Evolutionary conservation across 2,329 filamentous ascomycete species (phyloP).

Genomic region (Pezicula neosporulosa): DNA sequence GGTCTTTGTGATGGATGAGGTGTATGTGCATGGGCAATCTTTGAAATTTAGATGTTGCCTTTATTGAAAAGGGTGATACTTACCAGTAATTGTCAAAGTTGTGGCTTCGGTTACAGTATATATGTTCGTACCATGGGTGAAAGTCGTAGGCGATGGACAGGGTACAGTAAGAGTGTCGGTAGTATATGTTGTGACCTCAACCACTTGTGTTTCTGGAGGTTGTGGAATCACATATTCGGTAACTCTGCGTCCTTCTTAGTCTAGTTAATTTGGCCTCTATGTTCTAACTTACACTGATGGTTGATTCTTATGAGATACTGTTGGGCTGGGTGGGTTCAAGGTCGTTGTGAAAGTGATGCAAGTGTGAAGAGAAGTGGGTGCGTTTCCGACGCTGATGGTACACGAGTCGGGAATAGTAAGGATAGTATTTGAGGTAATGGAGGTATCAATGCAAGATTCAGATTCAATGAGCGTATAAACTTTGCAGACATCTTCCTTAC

Average conservation of each 20-base stretch:
- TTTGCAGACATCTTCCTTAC: background rate
- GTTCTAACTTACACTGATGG: too few relatives aligned
- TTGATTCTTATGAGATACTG: background rate
- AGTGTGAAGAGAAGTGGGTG: background rate
- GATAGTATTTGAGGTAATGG: background rate
- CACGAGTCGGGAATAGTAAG: background rate
- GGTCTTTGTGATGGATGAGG: slow-evolving; percentile 35
- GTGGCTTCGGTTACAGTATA: slow-evolving; percentile 29
- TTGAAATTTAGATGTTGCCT: background rate
- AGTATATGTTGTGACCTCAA: background rate
- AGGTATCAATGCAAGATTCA: background rate
- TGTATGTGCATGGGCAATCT: slow-evolving; percentile 35
- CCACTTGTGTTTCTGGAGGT: background rate
- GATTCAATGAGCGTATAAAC: background rate
- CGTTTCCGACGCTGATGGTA: background rate
- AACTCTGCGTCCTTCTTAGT: background rate
- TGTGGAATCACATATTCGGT: background rate
- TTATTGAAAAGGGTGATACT: background rate
- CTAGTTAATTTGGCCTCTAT: background rate
- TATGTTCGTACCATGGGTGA: slow-evolving; percentile 5
- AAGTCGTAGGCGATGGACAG: slow-evolving; percentile 43
- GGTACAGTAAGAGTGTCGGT: slow-evolving; percentile 41
- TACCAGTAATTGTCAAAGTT: slow-evolving; percentile 37
- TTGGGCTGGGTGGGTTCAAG: background rate
- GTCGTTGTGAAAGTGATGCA: background rate